phyloP scores from a whole-genome alignment of 2,329 filamentous ascomycete species.

The Epicoccum sorghinum region DNA sequence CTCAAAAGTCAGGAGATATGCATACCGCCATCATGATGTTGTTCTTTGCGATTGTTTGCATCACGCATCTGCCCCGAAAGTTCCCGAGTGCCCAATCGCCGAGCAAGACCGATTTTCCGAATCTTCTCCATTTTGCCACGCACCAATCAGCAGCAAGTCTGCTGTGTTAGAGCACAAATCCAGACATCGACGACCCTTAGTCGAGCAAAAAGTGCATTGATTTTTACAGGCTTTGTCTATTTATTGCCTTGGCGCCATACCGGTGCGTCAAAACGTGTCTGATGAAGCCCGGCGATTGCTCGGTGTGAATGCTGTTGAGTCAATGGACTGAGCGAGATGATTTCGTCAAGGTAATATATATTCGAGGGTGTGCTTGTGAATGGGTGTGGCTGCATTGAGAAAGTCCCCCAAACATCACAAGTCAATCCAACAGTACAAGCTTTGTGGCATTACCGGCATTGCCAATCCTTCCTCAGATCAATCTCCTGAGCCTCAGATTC shows the following conservation, averaged over 20 bases:
- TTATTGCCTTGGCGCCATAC: slow-evolving; percentile 5
- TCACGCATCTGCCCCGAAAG: not conserved
- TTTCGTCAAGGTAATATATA: slow-evolving; percentile 2
- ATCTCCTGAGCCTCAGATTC: not conserved
- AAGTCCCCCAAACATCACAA: slow-evolving; percentile 1
- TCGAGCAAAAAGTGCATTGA: not conserved
- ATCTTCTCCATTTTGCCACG: slow-evolving; percentile 5
- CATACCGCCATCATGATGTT: too few species aligned
- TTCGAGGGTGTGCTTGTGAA: not conserved
- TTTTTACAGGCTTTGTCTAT: not conserved
- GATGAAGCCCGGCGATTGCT: slow-evolving; percentile 10
- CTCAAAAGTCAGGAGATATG: too few species aligned
- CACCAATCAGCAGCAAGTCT: slow-evolving; percentile 10
- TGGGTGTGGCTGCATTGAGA: not conserved
- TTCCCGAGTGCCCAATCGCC: slow-evolving; percentile 3
- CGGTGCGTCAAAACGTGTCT: not conserved
- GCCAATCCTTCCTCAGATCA: not conserved
- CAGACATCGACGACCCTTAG: not conserved
- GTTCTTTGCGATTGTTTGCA: too few species aligned
- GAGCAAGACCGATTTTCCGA: slow-evolving; percentile 11
- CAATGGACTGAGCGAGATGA: not conserved
- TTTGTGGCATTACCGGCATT: not conserved
- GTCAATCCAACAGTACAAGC: not conserved
- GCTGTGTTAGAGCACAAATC: slow-evolving; percentile 4
- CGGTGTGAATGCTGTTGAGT: slow-evolving; percentile 7